These are phyloP conservation scores for Sequoia sempervirens DNA, from an alignment of 75 land plant species.

Conservation along the genomic window DNA sequence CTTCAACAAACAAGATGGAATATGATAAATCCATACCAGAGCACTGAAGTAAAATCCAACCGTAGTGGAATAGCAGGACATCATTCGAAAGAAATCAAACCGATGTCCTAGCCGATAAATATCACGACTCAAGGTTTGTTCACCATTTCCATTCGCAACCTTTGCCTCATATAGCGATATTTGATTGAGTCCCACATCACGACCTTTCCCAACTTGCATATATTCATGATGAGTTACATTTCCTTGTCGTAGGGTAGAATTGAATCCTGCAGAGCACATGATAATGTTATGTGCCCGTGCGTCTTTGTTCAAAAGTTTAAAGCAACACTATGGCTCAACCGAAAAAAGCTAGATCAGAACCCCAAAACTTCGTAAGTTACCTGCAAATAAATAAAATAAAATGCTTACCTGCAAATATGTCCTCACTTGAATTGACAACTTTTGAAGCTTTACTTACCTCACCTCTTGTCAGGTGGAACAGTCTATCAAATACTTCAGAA, in stretches of 20 bases:
- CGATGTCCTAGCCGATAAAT: slow-evolving; percentile 92
- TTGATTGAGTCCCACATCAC: slow-evolving; percentile 98
- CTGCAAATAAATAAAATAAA: neutral
- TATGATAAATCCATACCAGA: slow-evolving; percentile 59
- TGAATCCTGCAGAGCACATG: slow-evolving; percentile 52
- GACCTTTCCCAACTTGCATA: slow-evolving; percentile 98
- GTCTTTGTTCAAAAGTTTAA: neutral
- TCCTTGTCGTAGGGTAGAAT: slow-evolving; percentile 86
- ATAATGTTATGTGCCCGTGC: neutral
- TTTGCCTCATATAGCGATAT: slow-evolving; percentile 96
- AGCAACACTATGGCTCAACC: neutral
- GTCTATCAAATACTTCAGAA: slow-evolving; percentile 96
- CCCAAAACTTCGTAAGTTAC: neutral
- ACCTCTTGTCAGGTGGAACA: slow-evolving; percentile 97
- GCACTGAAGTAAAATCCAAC: slow-evolving; percentile 95
- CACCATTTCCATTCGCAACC: slow-evolving; percentile 96
- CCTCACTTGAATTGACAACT: slow-evolving; percentile 85
- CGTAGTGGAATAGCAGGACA: slow-evolving; percentile 94
- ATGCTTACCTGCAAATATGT: slow-evolving; percentile 83
- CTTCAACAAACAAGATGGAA: neutral
- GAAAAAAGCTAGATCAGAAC: too few species aligned
- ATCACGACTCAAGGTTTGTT: slow-evolving; percentile 94
- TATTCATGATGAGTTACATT: slow-evolving; percentile 92
- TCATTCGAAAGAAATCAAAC: slow-evolving; percentile 93
- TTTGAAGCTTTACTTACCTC: slow-evolving; percentile 97